These are phyloP conservation scores for Crucihimalaya himalaica DNA, from an alignment of 345 rosid species.

Conservation along the genomic window DNA sequence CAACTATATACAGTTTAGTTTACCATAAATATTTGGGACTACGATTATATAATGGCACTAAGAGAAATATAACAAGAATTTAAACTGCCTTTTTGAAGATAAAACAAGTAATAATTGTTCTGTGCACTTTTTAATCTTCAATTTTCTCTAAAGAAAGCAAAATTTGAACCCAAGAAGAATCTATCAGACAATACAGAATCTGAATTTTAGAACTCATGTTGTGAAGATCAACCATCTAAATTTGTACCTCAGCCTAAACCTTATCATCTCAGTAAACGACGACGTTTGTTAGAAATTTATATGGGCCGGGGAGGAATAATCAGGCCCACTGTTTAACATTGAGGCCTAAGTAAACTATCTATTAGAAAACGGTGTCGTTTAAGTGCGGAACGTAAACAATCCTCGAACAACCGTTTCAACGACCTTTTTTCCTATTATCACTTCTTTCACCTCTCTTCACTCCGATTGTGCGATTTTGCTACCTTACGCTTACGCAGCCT, in stretches of 20 bases:
- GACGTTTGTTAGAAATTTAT: not conserved
- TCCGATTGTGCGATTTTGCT: not conserved
- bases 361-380: not conserved
- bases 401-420: conserved; percentile 34
- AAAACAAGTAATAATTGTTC: not conserved
- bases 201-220: not conserved
- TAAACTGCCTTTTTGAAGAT: not conserved
- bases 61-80: not conserved
- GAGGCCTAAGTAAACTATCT: not conserved
- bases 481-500: not conserved
- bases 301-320: not conserved
- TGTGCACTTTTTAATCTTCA: not conserved
- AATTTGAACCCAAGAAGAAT: not conserved
- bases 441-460: conserved; percentile 18
- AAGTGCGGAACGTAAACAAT: not conserved
- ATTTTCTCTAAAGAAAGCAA: not conserved
- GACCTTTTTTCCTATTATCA: conserved; percentile 23
- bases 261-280: not conserved
- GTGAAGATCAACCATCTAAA: not conserved
- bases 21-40: not conserved
- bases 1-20: conserved; percentile 15
- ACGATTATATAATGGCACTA: not conserved
- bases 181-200: not conserved
- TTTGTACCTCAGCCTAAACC: not conserved
- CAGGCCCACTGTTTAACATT: not conserved